Evolutionary conservation across 1,139 yeast species (phyloP).

Genomic region (Blastobotrys malaysiensis): DNA sequence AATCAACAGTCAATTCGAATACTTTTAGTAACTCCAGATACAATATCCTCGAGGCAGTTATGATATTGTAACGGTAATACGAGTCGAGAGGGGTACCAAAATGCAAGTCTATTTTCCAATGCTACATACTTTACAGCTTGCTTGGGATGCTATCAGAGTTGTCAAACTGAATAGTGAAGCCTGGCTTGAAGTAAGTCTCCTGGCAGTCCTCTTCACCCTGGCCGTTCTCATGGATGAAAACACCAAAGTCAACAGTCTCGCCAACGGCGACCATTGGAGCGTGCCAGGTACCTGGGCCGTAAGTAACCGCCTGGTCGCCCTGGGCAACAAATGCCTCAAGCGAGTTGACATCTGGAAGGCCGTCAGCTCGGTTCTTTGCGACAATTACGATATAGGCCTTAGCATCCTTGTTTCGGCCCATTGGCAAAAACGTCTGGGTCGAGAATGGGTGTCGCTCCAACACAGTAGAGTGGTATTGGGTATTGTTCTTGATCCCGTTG

Average conservation of each 20-base stretch:
- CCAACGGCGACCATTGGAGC: slow-evolving; percentile 86
- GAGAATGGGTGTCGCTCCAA: slow-evolving; percentile 86
- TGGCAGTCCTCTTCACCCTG: slow-evolving; percentile 76
- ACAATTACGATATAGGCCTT: slow-evolving; percentile 74
- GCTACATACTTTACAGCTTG: slow-evolving; percentile 7
- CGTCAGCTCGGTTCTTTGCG: slow-evolving; percentile 49
- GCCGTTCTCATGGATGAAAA: slow-evolving; percentile 77
- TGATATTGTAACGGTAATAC: too few relatives aligned
- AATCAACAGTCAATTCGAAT: too few relatives aligned
- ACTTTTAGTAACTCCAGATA: too few relatives aligned
- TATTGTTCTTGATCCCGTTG: slow-evolving; percentile 22
- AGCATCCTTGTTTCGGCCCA: slow-evolving; percentile 56
- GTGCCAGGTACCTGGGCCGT: slow-evolving; percentile 78
- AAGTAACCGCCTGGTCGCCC: slow-evolving; percentile 87
- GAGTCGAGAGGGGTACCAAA: too few relatives aligned
- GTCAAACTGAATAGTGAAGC: slow-evolving; percentile 10
- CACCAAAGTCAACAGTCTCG: slow-evolving; percentile 67
- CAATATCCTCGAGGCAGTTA: too few relatives aligned
- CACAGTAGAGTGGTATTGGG: slow-evolving; percentile 54
- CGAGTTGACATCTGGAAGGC: slow-evolving; percentile 56
- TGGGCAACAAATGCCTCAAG: slow-evolving; percentile 65
- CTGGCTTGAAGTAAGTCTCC: slow-evolving; percentile 65
- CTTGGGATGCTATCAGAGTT: slow-evolving; percentile 2
- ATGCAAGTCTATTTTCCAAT: neutral
- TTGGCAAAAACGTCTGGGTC: slow-evolving; percentile 87